Evolutionary conservation across 768 basidiomycete genomes (phyloP).

Genomic region (Thelephora ganbajun): DNA sequence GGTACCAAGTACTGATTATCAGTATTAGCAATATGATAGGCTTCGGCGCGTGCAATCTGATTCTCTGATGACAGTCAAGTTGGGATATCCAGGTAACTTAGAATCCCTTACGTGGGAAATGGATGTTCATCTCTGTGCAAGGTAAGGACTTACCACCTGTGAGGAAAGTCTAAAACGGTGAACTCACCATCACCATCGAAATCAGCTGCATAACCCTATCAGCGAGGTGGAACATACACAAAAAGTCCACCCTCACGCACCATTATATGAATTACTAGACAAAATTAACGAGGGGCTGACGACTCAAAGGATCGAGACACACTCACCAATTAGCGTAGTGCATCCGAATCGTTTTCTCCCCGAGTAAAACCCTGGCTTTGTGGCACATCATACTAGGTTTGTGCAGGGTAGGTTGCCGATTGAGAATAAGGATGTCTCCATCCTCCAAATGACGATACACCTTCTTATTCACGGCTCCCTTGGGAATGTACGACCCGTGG

Average conservation of each 20-base stretch:
- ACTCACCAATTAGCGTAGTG: constrained; percentile 97
- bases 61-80: constrained; percentile 45
- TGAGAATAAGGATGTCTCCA: constrained; percentile 90
- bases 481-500: constrained; percentile 46
- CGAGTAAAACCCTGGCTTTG: constrained; percentile 77
- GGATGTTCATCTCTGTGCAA: constrained; percentile 93
- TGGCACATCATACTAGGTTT: constrained; percentile 99
- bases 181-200: constrained; percentile 81
- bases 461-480: constrained; percentile 83
- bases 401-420: constrained; percentile 95
- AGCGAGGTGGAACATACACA: constrained; percentile 3
- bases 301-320: background rate
- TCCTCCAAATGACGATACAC: constrained; percentile 91
- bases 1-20: constrained; percentile 99
- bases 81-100: background rate
- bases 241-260: constrained; percentile 25
- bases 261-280: constrained; percentile 90
- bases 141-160: constrained; percentile 9
- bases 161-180: background rate
- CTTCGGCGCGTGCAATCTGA: constrained; percentile 89
- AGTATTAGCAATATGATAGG: constrained; percentile 88
- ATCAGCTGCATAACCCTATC: constrained; percentile 38
- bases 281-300: constrained; percentile 3
- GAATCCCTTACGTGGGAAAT: constrained; percentile 78
- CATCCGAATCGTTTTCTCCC: constrained; percentile 99